phyloP scores from a whole-genome alignment of 257 asterid genomes.

The Forsythia viridissima region DNA sequence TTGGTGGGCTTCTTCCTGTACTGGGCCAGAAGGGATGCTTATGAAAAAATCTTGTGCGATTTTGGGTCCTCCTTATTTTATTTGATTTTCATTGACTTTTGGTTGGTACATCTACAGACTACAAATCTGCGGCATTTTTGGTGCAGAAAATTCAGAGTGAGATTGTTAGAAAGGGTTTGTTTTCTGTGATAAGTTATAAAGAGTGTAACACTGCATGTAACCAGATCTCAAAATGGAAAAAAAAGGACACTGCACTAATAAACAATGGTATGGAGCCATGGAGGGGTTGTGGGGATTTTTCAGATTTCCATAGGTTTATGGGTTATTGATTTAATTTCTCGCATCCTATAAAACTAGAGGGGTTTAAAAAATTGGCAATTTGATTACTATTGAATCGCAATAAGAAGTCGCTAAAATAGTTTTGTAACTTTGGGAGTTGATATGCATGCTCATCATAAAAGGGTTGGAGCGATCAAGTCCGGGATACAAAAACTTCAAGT shows the following conservation, averaged over 20 bases:
- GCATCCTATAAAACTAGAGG: no score
- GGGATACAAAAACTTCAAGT: no score
- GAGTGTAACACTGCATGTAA: neutral
- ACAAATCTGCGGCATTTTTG: slow-evolving; percentile 41
- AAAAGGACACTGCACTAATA: neutral
- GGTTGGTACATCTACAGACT: slow-evolving; percentile 33
- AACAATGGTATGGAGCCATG: neutral
- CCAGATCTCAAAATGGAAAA: neutral
- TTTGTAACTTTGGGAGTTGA: no score
- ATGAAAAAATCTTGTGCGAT: slow-evolving; percentile 29
- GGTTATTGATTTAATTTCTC: neutral
- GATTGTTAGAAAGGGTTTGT: neutral
- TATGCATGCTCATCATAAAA: no score
- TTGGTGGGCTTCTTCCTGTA: no score
- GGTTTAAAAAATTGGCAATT: no score
- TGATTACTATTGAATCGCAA: no score
- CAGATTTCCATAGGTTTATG: neutral
- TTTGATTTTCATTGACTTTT: slow-evolving; percentile 46
- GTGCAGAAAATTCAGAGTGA: slow-evolving; percentile 31
- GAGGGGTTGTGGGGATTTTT: neutral
- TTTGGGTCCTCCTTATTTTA: slow-evolving; percentile 15
- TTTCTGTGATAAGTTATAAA: neutral
- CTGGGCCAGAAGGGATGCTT: slow-evolving; percentile 5
- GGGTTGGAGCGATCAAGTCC: no score
- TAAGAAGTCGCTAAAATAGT: no score